Conservation (phyloP, 2,329 filamentous ascomycete genomes). For the Mycosphaerella sp. region DNA sequence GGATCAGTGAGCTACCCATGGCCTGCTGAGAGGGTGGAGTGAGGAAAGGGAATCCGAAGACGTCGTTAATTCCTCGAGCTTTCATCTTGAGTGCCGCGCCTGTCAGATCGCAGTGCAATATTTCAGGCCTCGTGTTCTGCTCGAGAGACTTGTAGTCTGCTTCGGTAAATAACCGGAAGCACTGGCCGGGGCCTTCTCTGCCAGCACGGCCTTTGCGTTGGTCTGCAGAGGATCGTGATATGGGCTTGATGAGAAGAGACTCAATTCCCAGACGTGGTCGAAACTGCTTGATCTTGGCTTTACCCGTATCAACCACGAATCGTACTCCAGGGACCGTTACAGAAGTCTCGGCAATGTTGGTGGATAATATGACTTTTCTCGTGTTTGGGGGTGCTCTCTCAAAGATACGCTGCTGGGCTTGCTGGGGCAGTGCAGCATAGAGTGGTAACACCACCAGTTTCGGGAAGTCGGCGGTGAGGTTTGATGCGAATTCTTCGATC, state of each 20-base stretch:
- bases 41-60: constrained; percentile 76
- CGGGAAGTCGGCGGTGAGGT: constrained; percentile 48
- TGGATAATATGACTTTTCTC: constrained; percentile 83
- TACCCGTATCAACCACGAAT: constrained; percentile 87
- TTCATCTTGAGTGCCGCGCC: constrained; percentile 90
- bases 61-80: constrained; percentile 75
- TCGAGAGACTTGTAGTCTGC: constrained; percentile 63
- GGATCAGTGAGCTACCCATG: constrained; percentile 73
- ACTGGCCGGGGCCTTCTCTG: constrained; percentile 84
- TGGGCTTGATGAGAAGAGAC: constrained; percentile 80
- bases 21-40: constrained; percentile 71
- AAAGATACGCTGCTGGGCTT: constrained; percentile 82
- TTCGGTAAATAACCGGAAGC: constrained; percentile 82
- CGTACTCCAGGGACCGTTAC: constrained; percentile 91
- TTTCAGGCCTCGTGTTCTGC: constrained; percentile 76
- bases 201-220: constrained; percentile 89
- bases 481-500: constrained; percentile 70
- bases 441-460: constrained; percentile 65
- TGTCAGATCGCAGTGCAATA: constrained; percentile 80
- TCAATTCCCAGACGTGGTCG: constrained; percentile 78
- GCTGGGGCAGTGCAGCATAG: constrained; percentile 82
- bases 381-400: constrained; percentile 65
- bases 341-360: constrained; percentile 98
- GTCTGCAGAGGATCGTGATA: constrained; percentile 88
- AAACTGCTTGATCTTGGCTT: constrained; percentile 91